Conservation (phyloP, 441 rosid genomes). For the Erodium chrysanthum region DNA sequence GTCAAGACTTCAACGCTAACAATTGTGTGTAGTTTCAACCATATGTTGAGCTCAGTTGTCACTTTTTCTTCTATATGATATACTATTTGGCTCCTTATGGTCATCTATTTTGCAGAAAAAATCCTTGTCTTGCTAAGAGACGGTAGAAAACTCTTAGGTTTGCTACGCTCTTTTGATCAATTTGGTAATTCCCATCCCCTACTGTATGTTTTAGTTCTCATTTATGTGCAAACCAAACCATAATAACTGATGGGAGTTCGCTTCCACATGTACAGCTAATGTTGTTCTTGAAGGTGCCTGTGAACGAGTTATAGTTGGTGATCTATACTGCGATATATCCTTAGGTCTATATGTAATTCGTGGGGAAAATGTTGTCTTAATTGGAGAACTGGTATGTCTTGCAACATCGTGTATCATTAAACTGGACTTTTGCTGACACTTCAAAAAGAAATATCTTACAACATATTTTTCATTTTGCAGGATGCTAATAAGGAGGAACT, state of each 20-base stretch:
- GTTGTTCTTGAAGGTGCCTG: slow-evolving; percentile 21
- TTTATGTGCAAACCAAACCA: no score
- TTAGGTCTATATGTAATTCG: slow-evolving; percentile 89
- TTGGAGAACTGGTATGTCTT: slow-evolving; percentile 78
- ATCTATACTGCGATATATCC: slow-evolving; percentile 78
- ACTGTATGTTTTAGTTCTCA: no score
- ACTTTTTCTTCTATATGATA: no score
- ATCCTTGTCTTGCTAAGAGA: slow-evolving; percentile 85
- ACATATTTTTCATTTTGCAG: slow-evolving; percentile 18
- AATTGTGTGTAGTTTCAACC: neutral
- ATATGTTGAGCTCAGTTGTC: no score
- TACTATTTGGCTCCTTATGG: no score
- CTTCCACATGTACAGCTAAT: no score
- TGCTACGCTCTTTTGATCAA: slow-evolving; percentile 89
- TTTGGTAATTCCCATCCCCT: slow-evolving; percentile 43
- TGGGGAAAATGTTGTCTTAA: slow-evolving; percentile 91
- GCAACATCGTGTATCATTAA: slow-evolving; percentile 3
- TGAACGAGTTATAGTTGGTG: slow-evolving; percentile 88
- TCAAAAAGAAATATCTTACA: neutral
- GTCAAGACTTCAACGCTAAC: neutral
- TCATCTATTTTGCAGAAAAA: slow-evolving; percentile 46
- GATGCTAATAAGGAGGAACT: slow-evolving; percentile 57
- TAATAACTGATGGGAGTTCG: no score
- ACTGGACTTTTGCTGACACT: neutral
- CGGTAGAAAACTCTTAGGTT: slow-evolving; percentile 82